Evolutionary conservation across 2,329 filamentous ascomycete species (phyloP).

Genomic region (Myrmaecium sp.): DNA sequence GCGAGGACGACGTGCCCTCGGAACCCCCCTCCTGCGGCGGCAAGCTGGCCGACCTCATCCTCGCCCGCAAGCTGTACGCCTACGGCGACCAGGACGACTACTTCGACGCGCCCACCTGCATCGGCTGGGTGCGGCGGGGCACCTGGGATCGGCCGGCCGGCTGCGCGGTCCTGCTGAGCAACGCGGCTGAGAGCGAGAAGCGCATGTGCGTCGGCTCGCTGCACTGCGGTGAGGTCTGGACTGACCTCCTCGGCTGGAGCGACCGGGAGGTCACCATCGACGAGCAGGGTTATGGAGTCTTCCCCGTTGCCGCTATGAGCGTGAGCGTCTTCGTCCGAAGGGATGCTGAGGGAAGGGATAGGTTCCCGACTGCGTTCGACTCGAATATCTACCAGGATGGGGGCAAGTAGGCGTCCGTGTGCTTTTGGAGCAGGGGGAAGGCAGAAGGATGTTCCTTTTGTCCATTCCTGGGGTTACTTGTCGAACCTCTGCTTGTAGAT

Average conservation of each 20-base stretch:
- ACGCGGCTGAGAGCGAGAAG: conserved; percentile 31
- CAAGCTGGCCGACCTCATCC: conserved; percentile 40
- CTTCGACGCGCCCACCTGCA: conserved; percentile 41
- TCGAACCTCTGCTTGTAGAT: no score
- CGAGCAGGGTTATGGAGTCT: conserved; percentile 39
- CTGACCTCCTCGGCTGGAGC: conserved; percentile 41
- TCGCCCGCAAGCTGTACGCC: conserved; percentile 47
- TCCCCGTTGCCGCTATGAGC: conserved; percentile 35
- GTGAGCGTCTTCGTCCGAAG: conserved; percentile 42
- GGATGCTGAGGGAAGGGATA: conserved; percentile 16
- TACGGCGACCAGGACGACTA: conserved; percentile 51
- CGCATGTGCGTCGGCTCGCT: conserved; percentile 44
- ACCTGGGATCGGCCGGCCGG: conserved; percentile 19
- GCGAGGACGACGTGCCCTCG: no score
- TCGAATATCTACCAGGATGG: conserved; percentile 18
- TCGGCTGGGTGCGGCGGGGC: conserved; percentile 43
- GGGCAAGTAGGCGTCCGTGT: no score
- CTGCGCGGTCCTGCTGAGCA: conserved; percentile 36
- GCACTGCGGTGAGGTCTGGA: conserved; percentile 45
- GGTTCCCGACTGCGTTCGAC: conserved; percentile 7
- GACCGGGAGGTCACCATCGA: conserved; percentile 41
- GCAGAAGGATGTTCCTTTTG: no score
- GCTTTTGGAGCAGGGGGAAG: no score
- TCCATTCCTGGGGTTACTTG: no score
- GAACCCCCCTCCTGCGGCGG: conserved; percentile 36